Percentiles rank a stretch among this genome's conserved stretches.
Conservation (phyloP, 176 grass and related monocot genomes). For the Phyllostachys edulis region DNA sequence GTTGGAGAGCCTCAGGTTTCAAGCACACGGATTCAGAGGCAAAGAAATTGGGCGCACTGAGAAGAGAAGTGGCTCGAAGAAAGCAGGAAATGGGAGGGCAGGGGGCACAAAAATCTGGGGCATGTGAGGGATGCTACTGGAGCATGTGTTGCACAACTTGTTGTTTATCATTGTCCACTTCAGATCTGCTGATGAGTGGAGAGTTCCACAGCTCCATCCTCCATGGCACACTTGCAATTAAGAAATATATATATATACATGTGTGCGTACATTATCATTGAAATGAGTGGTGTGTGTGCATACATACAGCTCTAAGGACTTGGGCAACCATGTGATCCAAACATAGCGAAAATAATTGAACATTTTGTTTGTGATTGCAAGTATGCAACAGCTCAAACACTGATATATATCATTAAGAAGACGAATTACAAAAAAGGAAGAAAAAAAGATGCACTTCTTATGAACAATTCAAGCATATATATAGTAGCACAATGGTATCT, state of each 20-base stretch:
- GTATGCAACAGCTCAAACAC: conserved; percentile 37
- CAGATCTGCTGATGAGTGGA: conserved; percentile 42
- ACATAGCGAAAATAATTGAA: conserved; percentile 19
- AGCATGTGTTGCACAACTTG: conserved; percentile 41
- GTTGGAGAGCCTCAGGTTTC: conserved; percentile 49
- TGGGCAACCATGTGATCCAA: conserved; percentile 29
- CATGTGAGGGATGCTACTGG: conserved; percentile 40
- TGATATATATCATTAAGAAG: neutral
- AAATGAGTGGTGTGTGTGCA: conserved; percentile 6
- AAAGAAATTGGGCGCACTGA: neutral
- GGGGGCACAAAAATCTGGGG: conserved; percentile 36
- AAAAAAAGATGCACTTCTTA: neutral
- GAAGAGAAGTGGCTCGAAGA: neutral
- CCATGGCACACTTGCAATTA: conserved; percentile 41
- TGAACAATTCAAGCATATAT: conserved; percentile 25
- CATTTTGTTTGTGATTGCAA: conserved; percentile 23
- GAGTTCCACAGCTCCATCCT: conserved; percentile 35
- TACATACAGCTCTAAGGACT: conserved; percentile 30
- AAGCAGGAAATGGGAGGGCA: neutral
- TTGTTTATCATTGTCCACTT: conserved; percentile 42
- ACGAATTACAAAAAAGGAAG: conserved; percentile 16
- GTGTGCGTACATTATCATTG: neutral
- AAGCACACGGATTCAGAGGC: conserved; percentile 48
- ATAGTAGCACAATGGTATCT: neutral
- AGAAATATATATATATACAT: conserved; percentile 19